Percentiles rank a stretch among this genome's conserved stretches.
These are phyloP conservation scores for Botrytis fragariae DNA, from an alignment of 2,329 filamentous ascomycete species.

Conservation along the genomic window DNA sequence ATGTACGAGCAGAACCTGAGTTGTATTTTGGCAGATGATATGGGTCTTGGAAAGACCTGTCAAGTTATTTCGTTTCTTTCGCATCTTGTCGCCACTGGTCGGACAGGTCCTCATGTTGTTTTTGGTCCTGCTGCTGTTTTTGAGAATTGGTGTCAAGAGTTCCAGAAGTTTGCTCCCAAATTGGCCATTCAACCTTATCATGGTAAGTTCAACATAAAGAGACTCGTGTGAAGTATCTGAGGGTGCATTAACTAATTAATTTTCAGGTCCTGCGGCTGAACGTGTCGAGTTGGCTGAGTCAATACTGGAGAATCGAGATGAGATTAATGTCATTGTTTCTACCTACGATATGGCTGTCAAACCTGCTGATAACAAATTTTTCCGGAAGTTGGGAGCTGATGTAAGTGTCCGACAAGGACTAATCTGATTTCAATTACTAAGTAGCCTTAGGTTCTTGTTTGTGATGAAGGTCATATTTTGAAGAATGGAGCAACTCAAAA, in stretches of 20 bases:
- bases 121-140: slow-evolving; percentile 91
- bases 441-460: slow-evolving; percentile 52
- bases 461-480: slow-evolving; percentile 90
- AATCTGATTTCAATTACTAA: slow-evolving; percentile 21
- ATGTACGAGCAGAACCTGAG: slow-evolving; percentile 77
- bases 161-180: slow-evolving; percentile 77
- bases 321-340: slow-evolving; percentile 70
- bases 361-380: slow-evolving; percentile 60
- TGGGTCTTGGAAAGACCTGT: slow-evolving; percentile 95
- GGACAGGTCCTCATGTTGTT: slow-evolving; percentile 73
- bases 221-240: not conserved
- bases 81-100: slow-evolving; percentile 69
- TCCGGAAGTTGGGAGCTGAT: slow-evolving; percentile 54
- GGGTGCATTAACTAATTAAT: slow-evolving; percentile 13
- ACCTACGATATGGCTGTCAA: slow-evolving; percentile 64
- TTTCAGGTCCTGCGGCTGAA: slow-evolving; percentile 60
- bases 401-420: slow-evolving; percentile 37
- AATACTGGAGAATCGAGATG: slow-evolving; percentile 60
- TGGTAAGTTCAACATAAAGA: slow-evolving; percentile 27
- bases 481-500: slow-evolving; percentile 83
- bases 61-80: slow-evolving; percentile 92
- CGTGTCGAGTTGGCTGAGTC: slow-evolving; percentile 65
- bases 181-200: slow-evolving; percentile 72
- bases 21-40: slow-evolving; percentile 94
- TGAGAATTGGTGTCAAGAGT: slow-evolving; percentile 94